phyloP scores from a whole-genome alignment of 495 filamentous ascomycete species.

The Coniosporium apollinis region DNA sequence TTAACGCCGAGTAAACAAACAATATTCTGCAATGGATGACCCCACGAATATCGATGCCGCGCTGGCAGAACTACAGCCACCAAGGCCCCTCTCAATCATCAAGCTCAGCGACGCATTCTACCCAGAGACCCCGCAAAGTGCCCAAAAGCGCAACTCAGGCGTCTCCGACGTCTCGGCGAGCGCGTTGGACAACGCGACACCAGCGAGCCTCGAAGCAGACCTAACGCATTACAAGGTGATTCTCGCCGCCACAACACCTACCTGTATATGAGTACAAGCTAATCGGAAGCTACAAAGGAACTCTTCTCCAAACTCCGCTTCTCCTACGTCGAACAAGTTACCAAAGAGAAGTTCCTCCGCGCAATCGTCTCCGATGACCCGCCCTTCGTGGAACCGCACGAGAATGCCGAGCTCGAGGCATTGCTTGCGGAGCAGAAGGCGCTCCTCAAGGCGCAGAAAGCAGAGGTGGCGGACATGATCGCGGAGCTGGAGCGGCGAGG shows the following conservation, averaged over 20 bases:
- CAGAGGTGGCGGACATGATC: slow-evolving; percentile 58
- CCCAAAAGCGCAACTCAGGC: slow-evolving; percentile 27
- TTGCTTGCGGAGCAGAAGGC: slow-evolving; percentile 56
- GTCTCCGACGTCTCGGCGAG: slow-evolving; percentile 52
- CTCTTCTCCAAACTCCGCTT: slow-evolving; percentile 93
- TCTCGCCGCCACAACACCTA: neutral
- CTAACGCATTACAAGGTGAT: slow-evolving; percentile 69
- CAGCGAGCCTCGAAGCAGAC: slow-evolving; percentile 64
- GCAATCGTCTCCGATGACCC: slow-evolving; percentile 74
- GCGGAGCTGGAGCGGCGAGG: slow-evolving; percentile 52
- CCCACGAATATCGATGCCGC: neutral
- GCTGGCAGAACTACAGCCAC: slow-evolving; percentile 1
- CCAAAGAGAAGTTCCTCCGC: slow-evolving; percentile 65
- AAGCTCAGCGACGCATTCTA: slow-evolving; percentile 7
- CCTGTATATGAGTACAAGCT: neutral
- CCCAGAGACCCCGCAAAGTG: slow-evolving; percentile 18
- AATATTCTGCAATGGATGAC: too few relatives aligned
- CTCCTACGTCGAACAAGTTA: slow-evolving; percentile 73
- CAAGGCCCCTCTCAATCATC: slow-evolving; percentile 10
- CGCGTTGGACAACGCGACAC: slow-evolving; percentile 49
- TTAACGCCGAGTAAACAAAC: too few relatives aligned
- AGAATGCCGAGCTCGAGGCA: slow-evolving; percentile 67
- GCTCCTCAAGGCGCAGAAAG: slow-evolving; percentile 58
- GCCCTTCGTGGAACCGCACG: slow-evolving; percentile 59
- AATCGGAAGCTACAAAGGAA: slow-evolving; percentile 33